Percentiles rank a stretch among this genome's conserved stretches.
These are phyloP conservation scores for Inga laurina DNA, from an alignment of 306 rosid genomes.

Conservation along the genomic window DNA sequence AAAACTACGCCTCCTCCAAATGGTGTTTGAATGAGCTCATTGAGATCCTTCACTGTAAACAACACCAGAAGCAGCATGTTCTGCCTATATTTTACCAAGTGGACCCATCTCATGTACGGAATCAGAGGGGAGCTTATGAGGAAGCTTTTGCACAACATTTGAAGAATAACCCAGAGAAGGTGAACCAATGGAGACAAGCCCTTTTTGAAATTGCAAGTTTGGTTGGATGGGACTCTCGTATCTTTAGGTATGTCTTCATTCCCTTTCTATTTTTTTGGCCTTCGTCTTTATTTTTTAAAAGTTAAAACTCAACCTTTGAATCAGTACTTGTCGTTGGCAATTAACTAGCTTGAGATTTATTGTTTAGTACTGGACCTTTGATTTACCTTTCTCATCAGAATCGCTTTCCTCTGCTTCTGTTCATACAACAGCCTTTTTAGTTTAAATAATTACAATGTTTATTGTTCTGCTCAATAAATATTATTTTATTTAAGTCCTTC, in stretches of 20 bases:
- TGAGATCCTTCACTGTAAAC: background rate
- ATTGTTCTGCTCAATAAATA: too few relatives aligned
- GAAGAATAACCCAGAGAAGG: background rate
- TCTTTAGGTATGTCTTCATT: background rate
- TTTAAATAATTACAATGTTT: too few relatives aligned
- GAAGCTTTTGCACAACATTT: slow-evolving; percentile 13
- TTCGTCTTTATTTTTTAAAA: too few relatives aligned
- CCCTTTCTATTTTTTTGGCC: too few relatives aligned
- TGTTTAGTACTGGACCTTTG: too few relatives aligned
- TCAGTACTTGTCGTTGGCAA: too few relatives aligned
- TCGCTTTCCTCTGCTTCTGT: too few relatives aligned
- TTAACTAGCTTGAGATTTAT: too few relatives aligned
- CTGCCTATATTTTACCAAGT: slow-evolving; percentile 1
- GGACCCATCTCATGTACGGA: background rate
- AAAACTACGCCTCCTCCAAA: background rate
- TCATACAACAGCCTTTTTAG: too few relatives aligned
- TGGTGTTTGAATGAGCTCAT: slow-evolving; percentile 7
- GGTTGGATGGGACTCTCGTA: background rate
- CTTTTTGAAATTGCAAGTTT: background rate
- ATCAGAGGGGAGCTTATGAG: background rate
- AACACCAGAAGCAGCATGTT: background rate
- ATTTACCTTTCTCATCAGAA: too few relatives aligned
- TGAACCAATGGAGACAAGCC: background rate
- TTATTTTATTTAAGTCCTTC: too few relatives aligned
- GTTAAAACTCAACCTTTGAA: too few relatives aligned